These are phyloP conservation scores for Aureobasidium musti DNA, from an alignment of 2,329 filamentous ascomycete species.

Conservation along the genomic window DNA sequence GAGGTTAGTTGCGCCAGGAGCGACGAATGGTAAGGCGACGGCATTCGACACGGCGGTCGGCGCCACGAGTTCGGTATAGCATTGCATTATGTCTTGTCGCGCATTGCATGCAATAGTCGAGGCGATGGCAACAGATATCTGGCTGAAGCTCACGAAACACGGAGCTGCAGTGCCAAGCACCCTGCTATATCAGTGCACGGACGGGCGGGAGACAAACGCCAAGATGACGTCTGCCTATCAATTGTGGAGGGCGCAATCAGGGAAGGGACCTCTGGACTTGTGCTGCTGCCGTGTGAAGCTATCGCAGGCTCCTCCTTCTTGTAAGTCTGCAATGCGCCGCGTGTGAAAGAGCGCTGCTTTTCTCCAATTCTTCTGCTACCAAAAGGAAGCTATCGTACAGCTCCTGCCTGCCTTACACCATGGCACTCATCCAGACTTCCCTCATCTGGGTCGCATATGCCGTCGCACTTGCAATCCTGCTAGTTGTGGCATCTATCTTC, in stretches of 20 bases:
- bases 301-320: neutral
- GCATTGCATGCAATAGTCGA: conserved; percentile 12
- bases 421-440: conserved; percentile 77
- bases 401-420: conserved; percentile 38
- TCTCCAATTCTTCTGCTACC: neutral
- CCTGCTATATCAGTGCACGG: conserved; percentile 13
- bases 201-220: neutral
- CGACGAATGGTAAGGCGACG: conserved; percentile 74
- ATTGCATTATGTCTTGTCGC: conserved; percentile 69
- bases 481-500: conserved; percentile 77
- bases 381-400: neutral
- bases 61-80: conserved; percentile 93
- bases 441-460: conserved; percentile 96
- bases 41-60: conserved; percentile 93
- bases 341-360: neutral
- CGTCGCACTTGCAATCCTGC: conserved; percentile 73
- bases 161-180: conserved; percentile 5
- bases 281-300: neutral
- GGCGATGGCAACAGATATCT: neutral
- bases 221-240: conserved; percentile 14
- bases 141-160: conserved; percentile 1
- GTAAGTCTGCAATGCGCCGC: conserved; percentile 5
- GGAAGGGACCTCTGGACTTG: conserved; percentile 23
- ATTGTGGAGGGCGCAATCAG: conserved; percentile 14
- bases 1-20: conserved; percentile 75